Base-by-base conservation (phyloP, 2,329 filamentous ascomycete genomes). In the Apiospora kogelbergensis region DNA sequence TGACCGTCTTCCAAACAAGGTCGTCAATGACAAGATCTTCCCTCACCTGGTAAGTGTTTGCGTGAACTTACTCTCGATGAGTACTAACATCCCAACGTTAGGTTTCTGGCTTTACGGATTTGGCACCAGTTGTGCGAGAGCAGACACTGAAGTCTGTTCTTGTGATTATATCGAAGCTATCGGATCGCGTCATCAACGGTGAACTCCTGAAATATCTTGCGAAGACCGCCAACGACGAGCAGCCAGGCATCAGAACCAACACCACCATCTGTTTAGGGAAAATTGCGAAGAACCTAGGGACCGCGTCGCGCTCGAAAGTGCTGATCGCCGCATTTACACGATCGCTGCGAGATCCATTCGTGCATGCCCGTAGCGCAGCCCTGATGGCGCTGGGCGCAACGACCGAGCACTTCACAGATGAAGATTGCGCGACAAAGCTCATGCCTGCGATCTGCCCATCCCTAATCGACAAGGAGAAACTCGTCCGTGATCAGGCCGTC, bases 211-310 rank as follows among this genome's bases (percentile, higher is more conserved):
- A 92, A 74, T 92, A 97, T 76, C 86, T 99, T 37, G 96, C 96
- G 57, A 98, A 97, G 79, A 98, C 95, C 1, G 94, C 96, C 63
- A 99, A 98, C 75, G 96, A 99, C 72, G 96, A 98, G 75, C 95
- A 99, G 76, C 94, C 96, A 0, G 96, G 96, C 0, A 99, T 99
- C 73, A 89, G 96, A 71, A 99, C 96, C 10, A 99, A 99, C 78
- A 99, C 96, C 0, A 99, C 96, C 1, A 99, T 99, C 68, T 98
- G 95, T 78, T 83, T 99, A 0, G 96, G 96, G 26, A 98, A 98
- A 77, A 98, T 99, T 74, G 95, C 96, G 17, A 95, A 94, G 74
- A 92, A 97, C 75, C 84, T 99, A 0, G 93, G 94, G 1, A 84
- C 88, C 1, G 85, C 93, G 72, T 93, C 93, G 3, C 88, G 96